Conservation (phyloP, 2,329 filamentous ascomycete species). For the Aspergillus caelatus region DNA sequence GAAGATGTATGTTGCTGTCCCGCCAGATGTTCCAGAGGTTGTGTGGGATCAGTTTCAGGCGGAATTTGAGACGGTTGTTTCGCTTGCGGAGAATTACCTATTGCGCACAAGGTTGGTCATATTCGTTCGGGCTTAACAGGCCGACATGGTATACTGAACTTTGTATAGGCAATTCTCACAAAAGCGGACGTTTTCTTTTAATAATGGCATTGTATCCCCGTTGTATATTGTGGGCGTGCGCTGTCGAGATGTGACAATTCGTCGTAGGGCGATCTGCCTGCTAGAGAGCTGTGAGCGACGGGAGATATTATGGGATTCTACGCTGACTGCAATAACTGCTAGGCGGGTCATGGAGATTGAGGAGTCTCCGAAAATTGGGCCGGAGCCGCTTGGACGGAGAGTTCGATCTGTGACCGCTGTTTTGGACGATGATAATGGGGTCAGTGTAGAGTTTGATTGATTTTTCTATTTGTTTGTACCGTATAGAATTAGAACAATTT, state of each 20-base stretch:
- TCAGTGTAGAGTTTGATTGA: neutral
- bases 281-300: neutral
- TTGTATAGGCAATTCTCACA: neutral
- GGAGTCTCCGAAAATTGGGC: neutral
- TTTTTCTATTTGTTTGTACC: too few relatives aligned
- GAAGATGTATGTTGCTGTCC: neutral
- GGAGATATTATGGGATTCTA: neutral
- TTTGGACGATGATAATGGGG: neutral
- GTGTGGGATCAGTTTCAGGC: neutral
- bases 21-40: neutral
- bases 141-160: neutral
- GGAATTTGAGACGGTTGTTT: neutral
- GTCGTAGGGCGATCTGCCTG: neutral
- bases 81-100: neutral
- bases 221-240: neutral
- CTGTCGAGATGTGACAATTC: neutral
- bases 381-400: neutral
- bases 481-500: too few relatives aligned
- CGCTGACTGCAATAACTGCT: neutral
- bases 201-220: neutral
- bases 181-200: neutral
- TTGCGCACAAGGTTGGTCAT: neutral
- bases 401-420: neutral
- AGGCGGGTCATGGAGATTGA: neutral
- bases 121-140: neutral